Evolutionary conservation across 2,329 filamentous ascomycete genomes (phyloP).

Genomic region (Fusarium siculi): DNA sequence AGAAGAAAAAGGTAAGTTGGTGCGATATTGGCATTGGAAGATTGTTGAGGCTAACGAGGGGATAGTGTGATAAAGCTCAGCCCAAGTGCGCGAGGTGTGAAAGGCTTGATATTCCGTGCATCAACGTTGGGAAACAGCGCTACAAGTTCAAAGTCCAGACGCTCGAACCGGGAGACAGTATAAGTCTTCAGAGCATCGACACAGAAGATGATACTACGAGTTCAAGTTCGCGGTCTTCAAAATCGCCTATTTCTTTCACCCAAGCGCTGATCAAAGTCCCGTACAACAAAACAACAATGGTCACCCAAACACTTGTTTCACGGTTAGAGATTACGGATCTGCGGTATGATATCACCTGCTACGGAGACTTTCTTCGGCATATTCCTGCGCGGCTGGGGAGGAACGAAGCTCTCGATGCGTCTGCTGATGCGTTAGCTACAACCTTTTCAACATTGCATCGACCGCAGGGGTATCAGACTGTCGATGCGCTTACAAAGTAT

Average conservation of each 20-base stretch:
- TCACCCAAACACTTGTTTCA: constrained; percentile 43
- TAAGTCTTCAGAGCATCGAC: constrained; percentile 1
- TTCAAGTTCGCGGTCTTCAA: neutral
- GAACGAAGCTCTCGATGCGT: constrained; percentile 58
- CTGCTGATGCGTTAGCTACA: constrained; percentile 46
- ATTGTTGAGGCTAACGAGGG: too few relatives aligned
- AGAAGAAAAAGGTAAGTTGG: constrained; percentile 62
- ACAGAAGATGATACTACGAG: constrained; percentile 11
- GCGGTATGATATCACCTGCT: constrained; percentile 59
- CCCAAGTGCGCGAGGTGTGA: constrained; percentile 58
- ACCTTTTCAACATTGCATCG: constrained; percentile 42
- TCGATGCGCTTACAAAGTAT: constrained; percentile 46
- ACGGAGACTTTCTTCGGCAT: constrained; percentile 57
- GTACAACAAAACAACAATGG: constrained; percentile 45
- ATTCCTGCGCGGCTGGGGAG: constrained; percentile 57
- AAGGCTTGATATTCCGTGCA: constrained; percentile 56
- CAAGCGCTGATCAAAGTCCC: constrained; percentile 37
- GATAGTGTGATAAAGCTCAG: constrained; percentile 58
- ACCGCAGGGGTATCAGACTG: constrained; percentile 17
- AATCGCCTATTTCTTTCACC: neutral
- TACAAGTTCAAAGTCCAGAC: constrained; percentile 60
- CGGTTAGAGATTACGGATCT: constrained; percentile 54
- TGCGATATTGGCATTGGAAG: neutral
- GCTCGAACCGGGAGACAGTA: constrained; percentile 8
- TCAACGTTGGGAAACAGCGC: constrained; percentile 58